Base-by-base conservation (phyloP, 1,139 yeast genomes). In the Pneumocystis murina region DNA sequence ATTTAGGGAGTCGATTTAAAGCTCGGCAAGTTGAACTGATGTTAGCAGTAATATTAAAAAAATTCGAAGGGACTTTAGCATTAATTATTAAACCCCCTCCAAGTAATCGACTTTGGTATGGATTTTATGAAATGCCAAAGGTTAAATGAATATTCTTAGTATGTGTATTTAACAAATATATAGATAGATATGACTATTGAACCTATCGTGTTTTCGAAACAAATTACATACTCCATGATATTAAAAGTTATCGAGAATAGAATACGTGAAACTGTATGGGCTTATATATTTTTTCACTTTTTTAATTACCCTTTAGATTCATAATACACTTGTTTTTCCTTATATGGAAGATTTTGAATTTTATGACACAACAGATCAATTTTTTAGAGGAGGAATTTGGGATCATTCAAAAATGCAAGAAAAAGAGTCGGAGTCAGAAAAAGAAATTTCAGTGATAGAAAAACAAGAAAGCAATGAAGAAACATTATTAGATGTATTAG, bases 371-470 rank as follows among this genome's bases (percentile, higher is more conserved):
- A 70, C 75, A 0, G 78, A 75, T 24, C 95, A 88, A 67, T 73
- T 87, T 16, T 92, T 84, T 72, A 80, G 96, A 68, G 97, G 96
- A 61, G 98, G 98, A 17, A 84, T 92, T 35, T 92, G 97, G 97
- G 88, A 85, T 60, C 66, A 68, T 12, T 20, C 33, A 2, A 20
- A 12, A 24, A 16, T 20, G 2, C 30, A n/a, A 6, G 24, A 8
- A 20, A 16, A 20, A 2, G 54, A 64, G n/a, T 63, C 35, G n/a
- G n/a, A n/a, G n/a, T n/a, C 17, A 66, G 5, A 61, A 68, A 10
- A 60, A 65, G 48, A 20, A n/a, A 17, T 16, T 3, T 3, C 17
- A 7, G 48, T 16, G 7, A n/a, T 6, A 16, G 48, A 40, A 17
- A 40, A 40, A 7, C 24, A 40, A 40, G 20, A 40, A n/a, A 40